Evolutionary conservation across 371 early-diverging fungal genomes (phyloP).

Genomic region (Haplosporangium sp.): DNA sequence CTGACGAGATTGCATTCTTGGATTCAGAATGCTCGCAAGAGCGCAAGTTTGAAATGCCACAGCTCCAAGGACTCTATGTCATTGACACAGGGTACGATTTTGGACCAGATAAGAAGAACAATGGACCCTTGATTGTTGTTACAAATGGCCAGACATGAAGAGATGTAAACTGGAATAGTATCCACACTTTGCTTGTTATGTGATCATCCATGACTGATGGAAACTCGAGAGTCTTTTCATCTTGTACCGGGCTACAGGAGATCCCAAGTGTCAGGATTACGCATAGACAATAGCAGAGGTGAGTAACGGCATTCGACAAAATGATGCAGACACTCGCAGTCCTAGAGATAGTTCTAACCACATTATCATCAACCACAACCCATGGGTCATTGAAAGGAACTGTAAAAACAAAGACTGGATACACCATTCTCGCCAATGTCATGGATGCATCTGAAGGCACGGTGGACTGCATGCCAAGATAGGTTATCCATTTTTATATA

Average conservation of each 20-base stretch:
- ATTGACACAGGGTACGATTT: constrained; percentile 29
- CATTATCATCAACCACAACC: constrained; percentile 41
- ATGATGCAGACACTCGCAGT: neutral
- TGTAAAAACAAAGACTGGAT: constrained; percentile 69
- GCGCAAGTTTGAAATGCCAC: constrained; percentile 31
- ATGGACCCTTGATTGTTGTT: too few species aligned
- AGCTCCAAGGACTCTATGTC: constrained; percentile 19
- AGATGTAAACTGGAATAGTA: too few species aligned
- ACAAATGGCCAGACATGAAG: too few species aligned
- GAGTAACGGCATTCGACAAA: neutral
- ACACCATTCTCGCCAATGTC: constrained; percentile 70
- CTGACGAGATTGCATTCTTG: constrained; percentile 56
- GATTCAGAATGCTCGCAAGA: constrained; percentile 22
- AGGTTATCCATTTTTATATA: neutral
- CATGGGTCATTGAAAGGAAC: constrained; percentile 73
- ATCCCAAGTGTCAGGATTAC: constrained; percentile 72
- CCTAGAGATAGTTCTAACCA: neutral
- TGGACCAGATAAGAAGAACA: constrained; percentile 25
- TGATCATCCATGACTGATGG: constrained; percentile 33
- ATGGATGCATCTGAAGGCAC: constrained; percentile 51
- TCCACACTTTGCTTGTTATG: neutral
- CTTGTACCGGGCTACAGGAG: constrained; percentile 77
- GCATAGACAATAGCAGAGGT: constrained; percentile 35
- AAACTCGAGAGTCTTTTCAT: constrained; percentile 82
- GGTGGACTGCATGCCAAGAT: constrained; percentile 42